Evolutionary conservation across 2,329 filamentous ascomycete species (phyloP).

Genomic region (Fusarium nurragi): DNA sequence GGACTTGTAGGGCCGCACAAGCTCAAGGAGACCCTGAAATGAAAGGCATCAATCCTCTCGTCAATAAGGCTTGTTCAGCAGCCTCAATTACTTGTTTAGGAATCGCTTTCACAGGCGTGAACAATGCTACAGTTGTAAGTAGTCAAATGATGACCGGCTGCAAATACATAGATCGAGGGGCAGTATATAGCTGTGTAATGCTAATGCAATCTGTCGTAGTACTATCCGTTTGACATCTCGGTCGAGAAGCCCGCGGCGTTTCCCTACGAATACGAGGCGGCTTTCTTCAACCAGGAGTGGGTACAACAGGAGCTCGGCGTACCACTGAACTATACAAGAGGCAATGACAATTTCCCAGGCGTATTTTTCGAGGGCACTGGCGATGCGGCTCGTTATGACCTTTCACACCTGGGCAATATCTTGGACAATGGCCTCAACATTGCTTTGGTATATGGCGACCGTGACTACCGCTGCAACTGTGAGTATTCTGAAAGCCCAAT

Average conservation of each 20-base stretch:
- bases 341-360: not conserved
- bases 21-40: not conserved
- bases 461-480: not conserved
- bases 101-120: not conserved
- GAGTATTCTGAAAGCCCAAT: not conserved
- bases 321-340: not conserved
- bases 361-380: not conserved
- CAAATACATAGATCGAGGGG: not conserved
- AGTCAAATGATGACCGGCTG: not conserved
- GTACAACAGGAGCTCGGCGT: not conserved
- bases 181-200: not conserved
- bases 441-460: not conserved
- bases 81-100: not conserved
- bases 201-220: not conserved
- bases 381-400: not conserved
- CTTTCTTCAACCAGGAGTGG: not conserved
- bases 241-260: not conserved
- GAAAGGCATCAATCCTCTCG: not conserved
- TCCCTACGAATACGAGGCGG: not conserved
- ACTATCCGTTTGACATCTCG: not conserved
- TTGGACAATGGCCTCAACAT: not conserved
- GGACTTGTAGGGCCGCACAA: not conserved
- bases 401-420: not conserved
- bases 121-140: not conserved
- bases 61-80: not conserved